Conservation (phyloP, 2,329 filamentous ascomycete species). For the Aspergillus aculeatus region DNA sequence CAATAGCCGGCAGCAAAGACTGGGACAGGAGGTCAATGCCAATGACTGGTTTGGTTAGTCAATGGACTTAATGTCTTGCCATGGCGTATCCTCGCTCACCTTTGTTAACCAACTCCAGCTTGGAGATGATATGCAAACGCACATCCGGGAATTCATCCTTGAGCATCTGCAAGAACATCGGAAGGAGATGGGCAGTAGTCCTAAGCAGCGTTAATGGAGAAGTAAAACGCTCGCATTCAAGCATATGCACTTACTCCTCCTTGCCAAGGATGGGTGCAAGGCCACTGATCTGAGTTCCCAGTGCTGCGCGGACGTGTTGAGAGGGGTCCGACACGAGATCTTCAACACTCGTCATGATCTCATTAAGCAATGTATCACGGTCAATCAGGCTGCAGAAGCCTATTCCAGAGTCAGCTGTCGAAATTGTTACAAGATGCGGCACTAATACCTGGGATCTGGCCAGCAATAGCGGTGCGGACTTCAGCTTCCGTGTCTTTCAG, state of each 20-base stretch:
- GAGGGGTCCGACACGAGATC: constrained; percentile 94
- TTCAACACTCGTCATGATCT: constrained; percentile 95
- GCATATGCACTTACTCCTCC: constrained; percentile 69
- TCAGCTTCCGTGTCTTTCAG: constrained; percentile 98
- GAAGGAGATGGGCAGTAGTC: constrained; percentile 92
- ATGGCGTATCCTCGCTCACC: constrained; percentile 51
- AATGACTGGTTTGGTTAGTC: constrained; percentile 63
- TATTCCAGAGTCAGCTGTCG: constrained; percentile 34
- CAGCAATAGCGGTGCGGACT: constrained; percentile 92
- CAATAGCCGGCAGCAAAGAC: constrained; percentile 93
- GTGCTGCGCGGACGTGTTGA: constrained; percentile 91
- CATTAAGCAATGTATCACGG: constrained; percentile 80
- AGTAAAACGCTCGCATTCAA: background rate
- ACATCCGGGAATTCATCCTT: constrained; percentile 99
- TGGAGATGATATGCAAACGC: constrained; percentile 98
- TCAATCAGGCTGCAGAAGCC: constrained; percentile 93
- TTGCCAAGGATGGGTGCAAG: constrained; percentile 96
- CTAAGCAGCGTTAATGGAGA: constrained; percentile 46
- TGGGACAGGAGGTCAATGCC: constrained; percentile 96
- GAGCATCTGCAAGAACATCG: constrained; percentile 99
- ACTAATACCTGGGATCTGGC: constrained; percentile 78
- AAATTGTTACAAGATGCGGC: background rate
- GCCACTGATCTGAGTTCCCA: constrained; percentile 95
- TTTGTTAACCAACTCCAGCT: constrained; percentile 96
- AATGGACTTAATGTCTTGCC: background rate